These are phyloP conservation scores for Nemania sp. DNA, from an alignment of 2,329 filamentous ascomycete species.

Conservation along the genomic window DNA sequence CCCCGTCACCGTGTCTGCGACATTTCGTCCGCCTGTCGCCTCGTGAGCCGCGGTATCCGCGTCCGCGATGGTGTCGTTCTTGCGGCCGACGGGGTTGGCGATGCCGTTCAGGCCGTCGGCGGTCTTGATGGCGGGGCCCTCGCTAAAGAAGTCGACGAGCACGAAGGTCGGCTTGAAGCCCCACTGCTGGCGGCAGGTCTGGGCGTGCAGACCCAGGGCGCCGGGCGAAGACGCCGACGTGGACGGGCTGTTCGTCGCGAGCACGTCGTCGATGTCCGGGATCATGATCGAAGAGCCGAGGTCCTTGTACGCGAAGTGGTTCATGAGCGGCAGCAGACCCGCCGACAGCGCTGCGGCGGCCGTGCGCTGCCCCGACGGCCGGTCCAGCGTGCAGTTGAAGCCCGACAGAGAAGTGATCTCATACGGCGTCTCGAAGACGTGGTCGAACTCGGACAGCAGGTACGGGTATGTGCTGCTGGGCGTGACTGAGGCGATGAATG, in stretches of 20 bases:
- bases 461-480: constrained; percentile 57
- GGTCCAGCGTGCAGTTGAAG: constrained; percentile 74
- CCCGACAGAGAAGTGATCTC: constrained; percentile 63
- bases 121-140: constrained; percentile 68
- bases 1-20: constrained; percentile 33
- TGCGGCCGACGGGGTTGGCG: constrained; percentile 43
- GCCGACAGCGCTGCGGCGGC: constrained; percentile 57
- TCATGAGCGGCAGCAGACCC: constrained; percentile 71
- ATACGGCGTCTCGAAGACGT: constrained; percentile 74
- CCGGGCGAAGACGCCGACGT: constrained; percentile 58
- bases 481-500: constrained; percentile 64
- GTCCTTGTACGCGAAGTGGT: constrained; percentile 74
- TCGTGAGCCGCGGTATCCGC: neutral
- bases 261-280: constrained; percentile 63
- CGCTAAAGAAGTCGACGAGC: constrained; percentile 79
- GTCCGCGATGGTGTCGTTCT: constrained; percentile 19
- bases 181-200: constrained; percentile 60
- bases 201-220: constrained; percentile 56
- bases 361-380: constrained; percentile 57
- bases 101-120: constrained; percentile 70
- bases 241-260: constrained; percentile 66
- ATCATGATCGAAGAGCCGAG: constrained; percentile 59
- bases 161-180: constrained; percentile 70
- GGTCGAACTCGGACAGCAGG: constrained; percentile 64
- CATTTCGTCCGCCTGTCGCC: constrained; percentile 12